phyloP scores from a whole-genome alignment of 140 eudicot species.

The Oenanthe javanica region DNA sequence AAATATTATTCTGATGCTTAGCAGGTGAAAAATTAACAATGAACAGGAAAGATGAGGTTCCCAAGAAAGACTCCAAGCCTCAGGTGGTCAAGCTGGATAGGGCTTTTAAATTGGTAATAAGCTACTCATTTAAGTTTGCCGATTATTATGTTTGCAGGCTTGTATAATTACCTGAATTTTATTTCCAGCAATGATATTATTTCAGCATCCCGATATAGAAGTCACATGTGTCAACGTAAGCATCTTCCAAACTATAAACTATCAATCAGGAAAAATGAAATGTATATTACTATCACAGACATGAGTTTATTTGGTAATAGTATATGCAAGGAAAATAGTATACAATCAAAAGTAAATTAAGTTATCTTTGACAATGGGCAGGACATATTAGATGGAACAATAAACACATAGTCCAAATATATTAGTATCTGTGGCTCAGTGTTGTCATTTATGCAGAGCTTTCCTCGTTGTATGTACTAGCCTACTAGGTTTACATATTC shows the following conservation, averaged over 20 bases:
- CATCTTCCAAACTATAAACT: neutral
- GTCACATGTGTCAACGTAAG: neutral
- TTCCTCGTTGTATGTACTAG: neutral
- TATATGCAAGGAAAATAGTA: neutral
- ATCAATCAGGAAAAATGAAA: neutral
- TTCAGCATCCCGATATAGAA: neutral
- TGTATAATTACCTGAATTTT: neutral
- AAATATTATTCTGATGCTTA: neutral
- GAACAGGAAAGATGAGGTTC: conserved; percentile 2
- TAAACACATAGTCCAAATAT: neutral
- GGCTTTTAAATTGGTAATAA: conserved; percentile 8
- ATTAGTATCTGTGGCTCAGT: neutral
- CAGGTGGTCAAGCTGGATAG: conserved; percentile 7
- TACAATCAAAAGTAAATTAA: neutral
- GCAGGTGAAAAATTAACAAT: neutral
- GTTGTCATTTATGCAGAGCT: neutral
- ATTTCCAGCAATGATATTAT: too few species aligned
- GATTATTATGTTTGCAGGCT: neutral
- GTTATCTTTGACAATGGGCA: neutral
- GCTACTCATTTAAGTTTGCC: neutral
- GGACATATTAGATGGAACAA: neutral
- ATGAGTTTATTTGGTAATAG: neutral
- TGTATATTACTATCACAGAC: neutral
- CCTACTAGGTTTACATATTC: neutral
- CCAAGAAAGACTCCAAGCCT: neutral